Conservation (phyloP, 2,329 filamentous ascomycete species). For the Grosmannia serpens region DNA sequence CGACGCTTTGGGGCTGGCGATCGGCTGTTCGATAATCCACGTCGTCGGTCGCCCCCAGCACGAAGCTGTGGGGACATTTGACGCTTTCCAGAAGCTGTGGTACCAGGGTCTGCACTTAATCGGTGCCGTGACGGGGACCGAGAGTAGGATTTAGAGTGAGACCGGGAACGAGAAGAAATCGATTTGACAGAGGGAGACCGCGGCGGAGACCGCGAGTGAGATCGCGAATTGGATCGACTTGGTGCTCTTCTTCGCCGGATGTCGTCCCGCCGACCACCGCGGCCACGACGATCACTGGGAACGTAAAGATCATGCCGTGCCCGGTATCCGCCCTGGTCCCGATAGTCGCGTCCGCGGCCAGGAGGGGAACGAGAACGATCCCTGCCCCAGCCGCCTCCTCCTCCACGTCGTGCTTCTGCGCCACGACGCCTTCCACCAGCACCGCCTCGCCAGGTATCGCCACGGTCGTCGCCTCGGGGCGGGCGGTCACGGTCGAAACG, state of each 20-base stretch:
- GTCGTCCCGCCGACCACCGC: constrained; percentile 25
- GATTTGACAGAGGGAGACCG: constrained; percentile 16
- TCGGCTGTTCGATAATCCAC: constrained; percentile 23
- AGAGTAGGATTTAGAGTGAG: constrained; percentile 9
- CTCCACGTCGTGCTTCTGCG: constrained; percentile 26
- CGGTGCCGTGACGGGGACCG: constrained; percentile 1
- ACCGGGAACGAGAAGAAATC: neutral
- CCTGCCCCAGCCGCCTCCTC: constrained; percentile 31
- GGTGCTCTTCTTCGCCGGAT: constrained; percentile 31
- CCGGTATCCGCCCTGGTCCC: constrained; percentile 29
- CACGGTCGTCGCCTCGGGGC: constrained; percentile 22
- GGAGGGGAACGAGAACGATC: constrained; percentile 38
- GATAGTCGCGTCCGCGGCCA: constrained; percentile 26
- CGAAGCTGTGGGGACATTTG: neutral
- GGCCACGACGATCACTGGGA: constrained; percentile 32
- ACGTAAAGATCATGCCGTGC: constrained; percentile 38
- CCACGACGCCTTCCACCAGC: constrained; percentile 38
- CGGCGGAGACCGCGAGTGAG: constrained; percentile 24
- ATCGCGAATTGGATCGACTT: constrained; percentile 20
- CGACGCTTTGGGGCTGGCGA: constrained; percentile 38
- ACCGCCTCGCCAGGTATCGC: constrained; percentile 42
- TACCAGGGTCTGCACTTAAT: neutral
- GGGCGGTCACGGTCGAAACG: constrained; percentile 31
- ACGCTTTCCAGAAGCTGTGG: neutral
- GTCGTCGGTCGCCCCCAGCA: constrained; percentile 14